These are phyloP conservation scores for Agaricales sp. DNA, from an alignment of 1,284 basidiomycete genomes.

Conservation along the genomic window DNA sequence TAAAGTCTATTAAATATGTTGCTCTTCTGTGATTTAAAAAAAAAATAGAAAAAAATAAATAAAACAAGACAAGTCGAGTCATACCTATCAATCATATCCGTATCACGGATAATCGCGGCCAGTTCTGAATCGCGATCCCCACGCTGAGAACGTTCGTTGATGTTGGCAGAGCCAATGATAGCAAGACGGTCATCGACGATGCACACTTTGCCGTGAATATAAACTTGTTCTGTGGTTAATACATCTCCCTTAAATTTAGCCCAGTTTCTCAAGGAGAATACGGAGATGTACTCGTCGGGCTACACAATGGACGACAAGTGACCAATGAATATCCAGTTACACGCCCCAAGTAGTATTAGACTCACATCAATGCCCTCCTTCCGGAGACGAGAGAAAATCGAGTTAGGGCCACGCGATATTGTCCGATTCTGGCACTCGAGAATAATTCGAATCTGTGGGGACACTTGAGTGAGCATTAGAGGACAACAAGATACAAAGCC, in stretches of 20 bases:
- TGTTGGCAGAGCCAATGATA: conserved; percentile 99
- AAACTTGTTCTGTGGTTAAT: conserved; percentile 42
- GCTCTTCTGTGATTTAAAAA: too few species aligned
- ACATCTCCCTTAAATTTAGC: conserved; percentile 76
- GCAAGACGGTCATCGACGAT: conserved; percentile 94
- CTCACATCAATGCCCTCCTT: conserved; percentile 85
- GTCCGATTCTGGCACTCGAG: conserved; percentile 90
- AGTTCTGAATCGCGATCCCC: conserved; percentile 97
- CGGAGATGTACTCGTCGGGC: conserved; percentile 89
- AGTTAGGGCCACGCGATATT: conserved; percentile 83
- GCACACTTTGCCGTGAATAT: conserved; percentile 87
- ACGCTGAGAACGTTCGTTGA: conserved; percentile 93
- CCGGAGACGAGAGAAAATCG: conserved; percentile 82
- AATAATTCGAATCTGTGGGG: conserved; percentile 73
- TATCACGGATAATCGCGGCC: conserved; percentile 88
- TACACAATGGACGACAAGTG: conserved; percentile 18
- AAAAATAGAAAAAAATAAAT: not conserved
- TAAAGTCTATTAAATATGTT: too few species aligned
- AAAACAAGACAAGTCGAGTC: conserved; percentile 14
- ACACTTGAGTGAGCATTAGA: conserved; percentile 4
- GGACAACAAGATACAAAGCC: conserved; percentile 19
- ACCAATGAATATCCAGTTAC: conserved; percentile 3
- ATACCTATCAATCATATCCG: conserved; percentile 89
- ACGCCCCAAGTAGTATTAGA: too few species aligned
- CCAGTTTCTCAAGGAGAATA: conserved; percentile 93